These are phyloP conservation scores for Candida oleophila DNA, from an alignment of 805 yeast genomes.

Conservation along the genomic window DNA sequence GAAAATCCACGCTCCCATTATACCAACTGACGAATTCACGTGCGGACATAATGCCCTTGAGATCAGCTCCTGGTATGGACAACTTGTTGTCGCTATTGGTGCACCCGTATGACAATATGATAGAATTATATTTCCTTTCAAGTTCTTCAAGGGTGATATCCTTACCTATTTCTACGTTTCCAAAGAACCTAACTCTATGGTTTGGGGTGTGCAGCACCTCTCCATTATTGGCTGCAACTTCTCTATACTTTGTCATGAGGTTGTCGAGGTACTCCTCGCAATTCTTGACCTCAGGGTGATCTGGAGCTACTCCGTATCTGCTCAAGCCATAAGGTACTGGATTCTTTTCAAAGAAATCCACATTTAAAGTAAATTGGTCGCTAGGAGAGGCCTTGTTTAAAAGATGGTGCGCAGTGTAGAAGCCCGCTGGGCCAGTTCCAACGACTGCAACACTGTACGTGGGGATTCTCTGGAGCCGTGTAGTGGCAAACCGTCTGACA, in stretches of 20 bases:
- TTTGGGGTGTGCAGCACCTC: slow-evolving; percentile 13
- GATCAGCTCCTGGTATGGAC: slow-evolving; percentile 59
- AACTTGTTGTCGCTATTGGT: slow-evolving; percentile 52
- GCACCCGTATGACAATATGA: slow-evolving; percentile 83
- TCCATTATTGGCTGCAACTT: neutral
- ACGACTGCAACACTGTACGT: slow-evolving; percentile 63
- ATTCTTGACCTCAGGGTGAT: slow-evolving; percentile 93
- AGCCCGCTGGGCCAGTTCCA: slow-evolving; percentile 97
- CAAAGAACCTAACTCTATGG: slow-evolving; percentile 50
- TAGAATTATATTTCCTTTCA: slow-evolving; percentile 60
- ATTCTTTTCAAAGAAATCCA: slow-evolving; percentile 78
- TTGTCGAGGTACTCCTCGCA: slow-evolving; percentile 74
- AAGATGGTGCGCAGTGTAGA: slow-evolving; percentile 79
- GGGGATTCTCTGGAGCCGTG: slow-evolving; percentile 5
- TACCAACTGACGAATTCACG: slow-evolving; percentile 94
- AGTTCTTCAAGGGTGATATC: slow-evolving; percentile 55
- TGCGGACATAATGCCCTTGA: slow-evolving; percentile 73
- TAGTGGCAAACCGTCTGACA: neutral
- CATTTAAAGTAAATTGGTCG: slow-evolving; percentile 28
- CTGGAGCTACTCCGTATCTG: slow-evolving; percentile 98
- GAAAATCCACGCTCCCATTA: slow-evolving; percentile 77
- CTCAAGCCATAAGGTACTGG: slow-evolving; percentile 93
- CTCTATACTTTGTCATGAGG: slow-evolving; percentile 19
- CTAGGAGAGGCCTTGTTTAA: slow-evolving; percentile 45
- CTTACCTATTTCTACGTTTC: slow-evolving; percentile 69